These are phyloP conservation scores for Arthromyces matolae DNA, from an alignment of 768 basidiomycete species.

Conservation along the genomic window DNA sequence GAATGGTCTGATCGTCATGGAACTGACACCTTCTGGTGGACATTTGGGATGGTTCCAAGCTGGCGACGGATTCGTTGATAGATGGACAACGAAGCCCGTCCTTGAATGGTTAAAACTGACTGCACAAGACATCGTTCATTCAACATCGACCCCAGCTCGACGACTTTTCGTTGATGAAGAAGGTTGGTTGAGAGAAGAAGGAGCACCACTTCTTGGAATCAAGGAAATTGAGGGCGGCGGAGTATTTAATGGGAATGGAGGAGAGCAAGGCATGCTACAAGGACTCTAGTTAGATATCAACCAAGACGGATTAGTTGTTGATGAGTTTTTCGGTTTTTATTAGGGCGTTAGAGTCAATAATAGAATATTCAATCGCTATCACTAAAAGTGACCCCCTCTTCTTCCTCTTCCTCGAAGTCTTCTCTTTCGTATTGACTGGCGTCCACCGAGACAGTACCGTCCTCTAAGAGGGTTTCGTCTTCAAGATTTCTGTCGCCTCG, in stretches of 20 bases:
- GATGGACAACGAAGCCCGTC: conserved; percentile 72
- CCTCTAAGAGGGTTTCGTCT: conserved; percentile 80
- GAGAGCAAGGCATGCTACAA: conserved; percentile 52
- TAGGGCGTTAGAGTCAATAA: background rate
- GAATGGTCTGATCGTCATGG: conserved; percentile 55
- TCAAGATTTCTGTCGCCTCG: conserved; percentile 65
- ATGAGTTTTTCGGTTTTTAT: background rate
- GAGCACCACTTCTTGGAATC: conserved; percentile 52
- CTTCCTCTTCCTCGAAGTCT: conserved; percentile 58
- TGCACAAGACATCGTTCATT: conserved; percentile 46
- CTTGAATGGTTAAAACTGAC: conserved; percentile 66
- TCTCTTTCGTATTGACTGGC: conserved; percentile 83
- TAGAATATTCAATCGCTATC: conserved; percentile 68
- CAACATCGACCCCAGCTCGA: conserved; percentile 25
- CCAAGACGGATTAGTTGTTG: no score
- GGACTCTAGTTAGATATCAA: conserved; percentile 47
- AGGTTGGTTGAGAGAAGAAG: conserved; percentile 61
- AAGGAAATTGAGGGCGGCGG: conserved; percentile 52
- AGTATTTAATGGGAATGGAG: conserved; percentile 49
- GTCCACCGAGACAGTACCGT: conserved; percentile 84
- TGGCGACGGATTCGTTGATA: conserved; percentile 34
- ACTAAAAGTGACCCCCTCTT: conserved; percentile 70
- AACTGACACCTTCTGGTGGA: conserved; percentile 61
- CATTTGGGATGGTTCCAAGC: conserved; percentile 84
- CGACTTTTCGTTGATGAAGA: conserved; percentile 44